A percentile compares a stretch with the other conserved stretches of the same genome.
phyloP scores from a whole-genome alignment of 192 early-diverging fungal species.

The Coemansia sp. region DNA sequence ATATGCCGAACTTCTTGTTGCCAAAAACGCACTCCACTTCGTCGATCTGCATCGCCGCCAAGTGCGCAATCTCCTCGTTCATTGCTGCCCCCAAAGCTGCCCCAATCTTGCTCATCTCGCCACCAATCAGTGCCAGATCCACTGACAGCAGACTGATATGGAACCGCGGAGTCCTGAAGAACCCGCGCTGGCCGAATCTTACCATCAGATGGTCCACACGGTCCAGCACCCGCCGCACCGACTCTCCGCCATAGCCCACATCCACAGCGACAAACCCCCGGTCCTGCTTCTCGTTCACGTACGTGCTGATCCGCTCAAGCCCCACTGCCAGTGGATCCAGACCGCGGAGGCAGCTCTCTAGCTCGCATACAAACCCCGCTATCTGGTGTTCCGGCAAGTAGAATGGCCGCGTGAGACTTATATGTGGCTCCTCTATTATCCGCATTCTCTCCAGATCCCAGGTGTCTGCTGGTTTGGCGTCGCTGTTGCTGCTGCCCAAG shows the following conservation, averaged over 20 bases:
- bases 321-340: conserved; percentile 17
- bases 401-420: conserved; percentile 49
- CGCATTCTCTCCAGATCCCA: not conserved
- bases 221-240: conserved; percentile 15
- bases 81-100: conserved; percentile 27
- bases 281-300: conserved; percentile 28
- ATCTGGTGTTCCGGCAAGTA: conserved; percentile 50
- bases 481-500: not conserved
- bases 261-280: conserved; percentile 42
- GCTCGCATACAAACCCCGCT: conserved; percentile 19
- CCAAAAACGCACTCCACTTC: conserved; percentile 38
- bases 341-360: conserved; percentile 13
- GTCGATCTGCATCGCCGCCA: conserved; percentile 43
- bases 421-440: conserved; percentile 16
- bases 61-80: conserved; percentile 35
- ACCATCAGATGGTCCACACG: conserved; percentile 40
- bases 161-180: conserved; percentile 40
- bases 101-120: conserved; percentile 7
- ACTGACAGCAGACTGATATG: conserved; percentile 40
- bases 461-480: not conserved
- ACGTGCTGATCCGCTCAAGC: conserved; percentile 22
- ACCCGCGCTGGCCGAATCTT: conserved; percentile 30
- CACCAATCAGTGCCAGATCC: conserved; percentile 6
- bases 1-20: conserved; percentile 24
- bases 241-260: conserved; percentile 23